Base-by-base conservation (phyloP, 352 stramenopile species). In the Phytopythium kandeliae region DNA sequence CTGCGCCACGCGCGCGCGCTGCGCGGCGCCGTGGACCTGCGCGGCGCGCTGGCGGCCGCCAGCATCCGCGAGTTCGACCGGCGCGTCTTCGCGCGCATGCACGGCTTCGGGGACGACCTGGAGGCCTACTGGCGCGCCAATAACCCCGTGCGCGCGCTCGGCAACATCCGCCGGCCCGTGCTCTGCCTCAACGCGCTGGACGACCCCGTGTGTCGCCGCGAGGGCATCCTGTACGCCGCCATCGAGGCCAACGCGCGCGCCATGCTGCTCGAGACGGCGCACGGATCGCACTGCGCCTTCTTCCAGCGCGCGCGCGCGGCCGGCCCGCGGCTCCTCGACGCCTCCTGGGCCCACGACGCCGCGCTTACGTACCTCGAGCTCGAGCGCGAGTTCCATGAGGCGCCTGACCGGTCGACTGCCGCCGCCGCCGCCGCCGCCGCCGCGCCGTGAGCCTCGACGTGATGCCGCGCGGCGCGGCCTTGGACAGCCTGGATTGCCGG, bases 331-430 rank as follows among this genome's bases (percentile, higher is more conserved):
- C 38, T 44, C 38, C 24, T 63, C 17, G 67, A 86, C 48, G 74
- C 80, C 36, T 86, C 78, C 0, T 92, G 81, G 81, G 78, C 75
- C 15, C 53, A 88, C 51, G 58, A 64, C 31, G 69, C 62, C 21
- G 73, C 75, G 2, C 74, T 92, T 58, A 59, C 60, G 22, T 92
- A 92, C 49, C 62, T 92, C 4, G 55, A 75, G 16, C 59, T 54
- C 13, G 64, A 89, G 21, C 74, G 75, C 15, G 75, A 69, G 47
- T 89, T 69, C 42, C 26, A 45, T 5, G 47, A 43, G 11, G n/a
- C n/a, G n/a, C n/a, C n/a, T n/a, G n/a, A n/a, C n/a, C n/a, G n/a
- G n/a, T n/a, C n/a, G n/a, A n/a, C n/a, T n/a, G n/a, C n/a, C n/a
- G n/a, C n/a, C n/a, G n/a, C n/a, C n/a, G n/a, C n/a, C n/a, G n/a